A percentile compares a stretch with the other conserved stretches of the same genome.
Conservation (phyloP, 345 rosid species). For the Syzygium aromaticum region DNA sequence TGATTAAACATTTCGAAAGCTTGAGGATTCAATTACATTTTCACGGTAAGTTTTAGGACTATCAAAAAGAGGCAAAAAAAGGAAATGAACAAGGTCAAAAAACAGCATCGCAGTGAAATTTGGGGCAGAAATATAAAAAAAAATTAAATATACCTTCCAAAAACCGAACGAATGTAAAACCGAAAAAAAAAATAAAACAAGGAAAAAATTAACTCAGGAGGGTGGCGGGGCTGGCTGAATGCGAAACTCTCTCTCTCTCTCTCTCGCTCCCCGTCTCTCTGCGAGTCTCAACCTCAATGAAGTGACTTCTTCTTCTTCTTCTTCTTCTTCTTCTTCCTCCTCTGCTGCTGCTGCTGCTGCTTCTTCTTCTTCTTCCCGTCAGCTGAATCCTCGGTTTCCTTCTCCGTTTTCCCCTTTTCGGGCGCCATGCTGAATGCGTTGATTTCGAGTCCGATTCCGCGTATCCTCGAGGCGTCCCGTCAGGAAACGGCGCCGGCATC, state of each 20-base stretch:
- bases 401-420: background rate
- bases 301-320: slow-evolving; percentile 24
- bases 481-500: slow-evolving; percentile 5
- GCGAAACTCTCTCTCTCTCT: background rate
- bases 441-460: background rate
- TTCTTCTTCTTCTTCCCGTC: background rate
- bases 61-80: no score
- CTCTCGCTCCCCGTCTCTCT: background rate
- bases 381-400: background rate
- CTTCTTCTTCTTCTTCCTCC: background rate
- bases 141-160: background rate
- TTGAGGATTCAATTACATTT: no score
- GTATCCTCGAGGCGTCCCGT: background rate
- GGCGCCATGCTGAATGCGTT: background rate
- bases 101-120: background rate
- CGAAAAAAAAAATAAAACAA: background rate
- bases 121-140: background rate
- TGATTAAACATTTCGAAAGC: no score
- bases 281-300: slow-evolving; percentile 12
- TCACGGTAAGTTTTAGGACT: no score
- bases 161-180: background rate
- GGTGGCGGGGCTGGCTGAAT: background rate
- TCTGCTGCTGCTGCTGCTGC: background rate
- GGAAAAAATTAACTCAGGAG: background rate
- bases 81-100: background rate